Evolutionary conservation across 2,329 filamentous ascomycete genomes (phyloP), one percentile per base, ranked within the genome.

Genomic region (Tolypocladium tropicale): DNA sequence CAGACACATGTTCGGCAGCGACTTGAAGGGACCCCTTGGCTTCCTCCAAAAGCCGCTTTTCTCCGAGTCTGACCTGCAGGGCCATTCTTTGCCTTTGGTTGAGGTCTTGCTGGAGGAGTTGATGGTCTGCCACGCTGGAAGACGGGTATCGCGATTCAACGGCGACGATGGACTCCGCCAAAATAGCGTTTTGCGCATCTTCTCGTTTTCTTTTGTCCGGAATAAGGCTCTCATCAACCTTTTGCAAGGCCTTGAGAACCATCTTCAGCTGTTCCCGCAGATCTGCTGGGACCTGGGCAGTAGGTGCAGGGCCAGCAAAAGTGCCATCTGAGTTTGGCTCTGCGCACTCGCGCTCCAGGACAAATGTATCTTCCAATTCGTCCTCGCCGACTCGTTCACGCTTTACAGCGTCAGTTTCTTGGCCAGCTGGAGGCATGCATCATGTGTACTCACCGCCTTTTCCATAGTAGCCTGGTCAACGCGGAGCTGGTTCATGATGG

Each of bases 301-400:
- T 67, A 0, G 61, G 62, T 1, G 74, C 70, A 1, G 71, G 61
- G 0, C 67, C 70, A 1, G 68, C 60, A 30, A 79, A 69, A 0
- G 71, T 71, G 23, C 81, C 81, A 12, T 75, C 74, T 0, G 75
- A 64, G 58, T 78, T 75, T 0, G 80, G 78, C 33, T 82, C 80
- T 0, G 75, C 74, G 1, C 76, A 70, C 43, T 79, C 75, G 30
- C 79, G 74, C 61, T 85, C 82, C 18, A 90, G 76, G 51, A 90
- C 84, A 61, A 92, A 91, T 21, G 81, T 83, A 37, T 92, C 87
- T 54, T 94, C 90, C 3, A 89, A 70, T 11, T 90, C 76, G 43
- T 87, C 83, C 7, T 84, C 80, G 14, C 89, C 79, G 32, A 89
- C 59, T 3, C 72, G 61, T 14, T 71, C 68, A 25, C 72, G 68